Conservation (phyloP, 169 alveolate species). For the Blepharisma undulans region DNA sequence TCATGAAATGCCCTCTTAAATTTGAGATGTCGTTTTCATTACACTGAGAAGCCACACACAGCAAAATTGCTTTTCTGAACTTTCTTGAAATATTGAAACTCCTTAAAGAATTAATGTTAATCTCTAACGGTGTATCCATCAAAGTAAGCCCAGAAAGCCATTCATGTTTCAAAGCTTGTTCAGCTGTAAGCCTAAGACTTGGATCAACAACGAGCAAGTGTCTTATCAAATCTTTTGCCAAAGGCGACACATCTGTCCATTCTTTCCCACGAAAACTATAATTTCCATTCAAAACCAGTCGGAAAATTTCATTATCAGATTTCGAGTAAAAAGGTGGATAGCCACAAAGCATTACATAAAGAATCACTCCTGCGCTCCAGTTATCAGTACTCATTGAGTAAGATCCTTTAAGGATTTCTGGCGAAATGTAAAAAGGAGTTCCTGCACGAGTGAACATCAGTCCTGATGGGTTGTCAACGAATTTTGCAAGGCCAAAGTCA, state of each 20-base stretch:
- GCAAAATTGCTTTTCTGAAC: slow-evolving; percentile 59
- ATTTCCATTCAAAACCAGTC: slow-evolving; percentile 48
- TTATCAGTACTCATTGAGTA: slow-evolving; percentile 94
- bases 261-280: slow-evolving; percentile 44
- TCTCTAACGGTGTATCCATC: not conserved
- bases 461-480: slow-evolving; percentile 19
- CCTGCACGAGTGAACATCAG: slow-evolving; percentile 30
- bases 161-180: slow-evolving; percentile 76
- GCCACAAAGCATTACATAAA: slow-evolving; percentile 63
- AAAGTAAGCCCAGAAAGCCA: slow-evolving; percentile 76
- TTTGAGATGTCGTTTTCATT: slow-evolving; percentile 57
- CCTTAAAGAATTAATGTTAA: not conserved
- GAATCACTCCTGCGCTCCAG: slow-evolving; percentile 67
- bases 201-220: slow-evolving; percentile 80
- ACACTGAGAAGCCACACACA: slow-evolving; percentile 60
- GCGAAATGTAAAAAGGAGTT: slow-evolving; percentile 95
- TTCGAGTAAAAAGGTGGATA: slow-evolving; percentile 68
- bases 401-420: slow-evolving; percentile 92
- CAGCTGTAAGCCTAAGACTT: slow-evolving; percentile 78
- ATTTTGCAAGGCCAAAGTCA: slow-evolving; percentile 86
- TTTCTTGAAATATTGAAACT: slow-evolving; percentile 42
- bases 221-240: slow-evolving; percentile 81
- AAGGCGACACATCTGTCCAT: slow-evolving; percentile 59
- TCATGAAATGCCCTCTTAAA: slow-evolving; percentile 53
- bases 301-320: slow-evolving; percentile 46